Base-by-base conservation (phyloP, 176 grass and related monocot genomes). In the Bolboschoenus planiculmis region DNA sequence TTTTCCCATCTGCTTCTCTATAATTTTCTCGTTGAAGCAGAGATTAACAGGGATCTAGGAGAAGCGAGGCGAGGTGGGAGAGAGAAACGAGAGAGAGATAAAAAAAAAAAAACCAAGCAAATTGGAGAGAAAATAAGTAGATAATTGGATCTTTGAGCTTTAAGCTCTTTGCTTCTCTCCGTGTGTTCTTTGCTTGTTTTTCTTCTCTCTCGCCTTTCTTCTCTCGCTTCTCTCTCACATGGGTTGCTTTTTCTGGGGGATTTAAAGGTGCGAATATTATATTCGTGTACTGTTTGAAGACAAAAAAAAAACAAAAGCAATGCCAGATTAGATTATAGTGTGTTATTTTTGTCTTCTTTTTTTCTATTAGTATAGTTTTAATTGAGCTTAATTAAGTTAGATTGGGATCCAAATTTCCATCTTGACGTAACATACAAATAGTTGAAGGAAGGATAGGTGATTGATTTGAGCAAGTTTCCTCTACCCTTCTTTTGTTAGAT, bases 201-300 rank as follows among this genome's bases (percentile, higher is more conserved):
- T 40, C 44, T 81, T 21, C 20, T n/a, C 73, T 54, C 50, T 62
- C 34, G 57, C 36, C 37, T 74, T 81, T 62, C 66, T 51, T 14
- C 15, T 80, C 34, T 31, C 75, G 60, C 70, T 79, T 50, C 30
- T 79, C 51, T 57, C 16, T 48, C 46, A 2, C 46, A 11, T 39
- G 0, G 80, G 80, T 57, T 83, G 79, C 87, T 81, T 87, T 87
- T 88, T 58, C 42, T 35, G 66, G 58, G 34, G 30, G 80, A 86
- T 90, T 93, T 90, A 88, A 88, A 94, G 30, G 36, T n/a, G 31
- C 39, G 80, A 47, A 82, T 82, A 82, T 81, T 81, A 82, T 82
- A 82, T 81, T 81, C 79, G 10, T 64, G 20, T 16, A 14, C 23
- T 81, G 35, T 60, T 80, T 24, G 54, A 27, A 37, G 27, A 31